Percentiles rank a stretch among this genome's conserved stretches.
Conservation (phyloP, 176 grass and related monocot genomes). For the Lolium perenne region DNA sequence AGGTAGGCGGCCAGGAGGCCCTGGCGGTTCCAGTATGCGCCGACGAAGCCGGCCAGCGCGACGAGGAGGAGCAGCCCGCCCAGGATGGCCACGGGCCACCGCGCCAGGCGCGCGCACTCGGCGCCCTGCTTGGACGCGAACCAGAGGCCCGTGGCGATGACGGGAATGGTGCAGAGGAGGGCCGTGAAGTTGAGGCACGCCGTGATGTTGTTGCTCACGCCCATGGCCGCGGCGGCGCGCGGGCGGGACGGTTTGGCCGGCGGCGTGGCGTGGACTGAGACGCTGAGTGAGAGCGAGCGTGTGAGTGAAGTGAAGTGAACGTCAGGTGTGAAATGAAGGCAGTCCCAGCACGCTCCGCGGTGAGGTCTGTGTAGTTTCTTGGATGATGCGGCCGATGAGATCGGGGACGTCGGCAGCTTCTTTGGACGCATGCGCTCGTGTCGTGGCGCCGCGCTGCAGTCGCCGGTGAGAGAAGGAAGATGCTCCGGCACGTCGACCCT, state of each 20-base stretch:
- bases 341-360: not conserved
- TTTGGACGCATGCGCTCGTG: too few relatives aligned
- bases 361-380: too few relatives aligned
- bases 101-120: conserved; percentile 63
- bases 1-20: conserved; percentile 92
- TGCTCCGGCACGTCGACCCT: too few relatives aligned
- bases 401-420: too few relatives aligned
- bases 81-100: conserved; percentile 65
- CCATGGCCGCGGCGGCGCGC: conserved; percentile 46
- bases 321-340: not conserved
- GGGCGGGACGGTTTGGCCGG: not conserved
- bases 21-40: conserved; percentile 68
- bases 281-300: not conserved
- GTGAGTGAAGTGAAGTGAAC: too few relatives aligned
- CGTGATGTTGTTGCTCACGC: conserved; percentile 92
- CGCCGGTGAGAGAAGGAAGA: too few relatives aligned
- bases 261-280: not conserved
- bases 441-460: too few relatives aligned
- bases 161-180: conserved; percentile 70
- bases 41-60: conserved; percentile 73
- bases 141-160: conserved; percentile 73
- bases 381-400: too few relatives aligned
- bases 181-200: conserved; percentile 80
- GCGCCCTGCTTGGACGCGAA: conserved; percentile 66
- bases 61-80: conserved; percentile 78